Conservation (phyloP, 495 filamentous ascomycete species). For the Niebla homalea region DNA sequence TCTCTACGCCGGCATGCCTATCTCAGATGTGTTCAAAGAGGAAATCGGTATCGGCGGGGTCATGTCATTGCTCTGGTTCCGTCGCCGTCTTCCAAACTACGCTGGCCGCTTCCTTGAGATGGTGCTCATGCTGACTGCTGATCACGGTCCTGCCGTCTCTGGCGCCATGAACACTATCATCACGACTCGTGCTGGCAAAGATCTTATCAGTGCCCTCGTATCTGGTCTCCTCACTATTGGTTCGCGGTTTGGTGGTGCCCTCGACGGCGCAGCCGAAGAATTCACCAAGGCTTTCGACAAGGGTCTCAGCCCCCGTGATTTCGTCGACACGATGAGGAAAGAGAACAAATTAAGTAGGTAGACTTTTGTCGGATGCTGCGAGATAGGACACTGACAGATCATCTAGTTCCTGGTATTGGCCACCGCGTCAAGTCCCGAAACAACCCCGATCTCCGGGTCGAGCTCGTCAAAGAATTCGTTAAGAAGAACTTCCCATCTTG, state of each 20-base stretch:
- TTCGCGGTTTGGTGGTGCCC: slow-evolving; percentile 94
- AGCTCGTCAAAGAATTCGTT: slow-evolving; percentile 98
- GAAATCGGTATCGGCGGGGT: slow-evolving; percentile 98
- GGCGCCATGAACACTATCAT: slow-evolving; percentile 99
- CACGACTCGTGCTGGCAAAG: slow-evolving; percentile 96
- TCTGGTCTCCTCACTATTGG: slow-evolving; percentile 96
- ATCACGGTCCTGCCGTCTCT: slow-evolving; percentile 96
- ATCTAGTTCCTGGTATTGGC: slow-evolving; percentile 80
- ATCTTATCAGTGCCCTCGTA: slow-evolving; percentile 88
- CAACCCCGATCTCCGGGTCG: slow-evolving; percentile 98
- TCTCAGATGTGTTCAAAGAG: slow-evolving; percentile 97
- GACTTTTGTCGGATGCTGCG: background rate
- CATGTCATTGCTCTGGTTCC: slow-evolving; percentile 99
- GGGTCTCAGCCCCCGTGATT: slow-evolving; percentile 94
- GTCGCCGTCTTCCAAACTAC: slow-evolving; percentile 87
- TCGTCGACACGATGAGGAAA: slow-evolving; percentile 97
- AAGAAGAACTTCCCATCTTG: slow-evolving; percentile 90
- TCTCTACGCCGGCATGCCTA: slow-evolving; percentile 96
- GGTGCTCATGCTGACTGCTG: slow-evolving; percentile 99
- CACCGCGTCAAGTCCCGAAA: slow-evolving; percentile 99
- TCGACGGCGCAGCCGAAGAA: slow-evolving; percentile 95
- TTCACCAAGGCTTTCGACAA: slow-evolving; percentile 97
- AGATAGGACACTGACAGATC: slow-evolving; percentile 10
- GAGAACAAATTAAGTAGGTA: slow-evolving; percentile 92
- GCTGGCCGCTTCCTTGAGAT: slow-evolving; percentile 99